Conservation (phyloP, 768 basidiomycete genomes). For the Mycena capillaripes region DNA sequence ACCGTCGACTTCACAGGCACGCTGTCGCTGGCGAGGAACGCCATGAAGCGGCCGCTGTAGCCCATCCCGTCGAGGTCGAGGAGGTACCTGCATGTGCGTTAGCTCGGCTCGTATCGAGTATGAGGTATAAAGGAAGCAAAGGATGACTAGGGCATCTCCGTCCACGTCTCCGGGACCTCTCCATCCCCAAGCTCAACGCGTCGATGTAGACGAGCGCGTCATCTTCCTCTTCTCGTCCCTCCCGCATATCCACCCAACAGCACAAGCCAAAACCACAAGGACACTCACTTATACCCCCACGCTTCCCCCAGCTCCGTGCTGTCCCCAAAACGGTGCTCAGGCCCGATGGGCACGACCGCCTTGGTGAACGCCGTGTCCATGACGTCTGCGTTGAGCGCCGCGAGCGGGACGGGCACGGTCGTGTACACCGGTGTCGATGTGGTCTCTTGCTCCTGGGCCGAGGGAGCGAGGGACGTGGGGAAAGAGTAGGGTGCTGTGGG, state of each 20-base stretch:
- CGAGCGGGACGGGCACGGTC: constrained; percentile 68
- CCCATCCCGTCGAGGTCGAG: constrained; percentile 96
- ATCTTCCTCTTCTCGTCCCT: no score
- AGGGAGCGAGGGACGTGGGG: not conserved
- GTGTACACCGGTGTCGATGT: constrained; percentile 58
- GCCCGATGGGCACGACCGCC: constrained; percentile 74
- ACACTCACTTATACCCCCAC: constrained; percentile 85
- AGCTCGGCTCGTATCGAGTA: not conserved
- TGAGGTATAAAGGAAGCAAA: no score
- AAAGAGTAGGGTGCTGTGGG: not conserved
- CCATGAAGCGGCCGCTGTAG: constrained; percentile 92
- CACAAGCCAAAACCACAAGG: not conserved
- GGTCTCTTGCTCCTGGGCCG: no score
- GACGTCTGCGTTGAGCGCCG: constrained; percentile 78
- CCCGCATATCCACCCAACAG: no score
- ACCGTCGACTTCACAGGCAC: constrained; percentile 92
- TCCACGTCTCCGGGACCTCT: no score
- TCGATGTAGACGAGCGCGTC: no score
- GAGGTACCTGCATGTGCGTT: constrained; percentile 63
- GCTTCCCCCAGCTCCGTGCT: constrained; percentile 87
- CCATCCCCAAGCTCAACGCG: no score
- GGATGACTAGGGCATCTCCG: no score
- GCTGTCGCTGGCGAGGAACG: constrained; percentile 88
- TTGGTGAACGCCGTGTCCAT: constrained; percentile 93
- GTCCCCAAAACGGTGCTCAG: constrained; percentile 77